Percentiles rank a stretch among this genome's conserved stretches.
phyloP scores from a whole-genome alignment of 2,329 filamentous ascomycete genomes.

The Rachicladosporium sp. region DNA sequence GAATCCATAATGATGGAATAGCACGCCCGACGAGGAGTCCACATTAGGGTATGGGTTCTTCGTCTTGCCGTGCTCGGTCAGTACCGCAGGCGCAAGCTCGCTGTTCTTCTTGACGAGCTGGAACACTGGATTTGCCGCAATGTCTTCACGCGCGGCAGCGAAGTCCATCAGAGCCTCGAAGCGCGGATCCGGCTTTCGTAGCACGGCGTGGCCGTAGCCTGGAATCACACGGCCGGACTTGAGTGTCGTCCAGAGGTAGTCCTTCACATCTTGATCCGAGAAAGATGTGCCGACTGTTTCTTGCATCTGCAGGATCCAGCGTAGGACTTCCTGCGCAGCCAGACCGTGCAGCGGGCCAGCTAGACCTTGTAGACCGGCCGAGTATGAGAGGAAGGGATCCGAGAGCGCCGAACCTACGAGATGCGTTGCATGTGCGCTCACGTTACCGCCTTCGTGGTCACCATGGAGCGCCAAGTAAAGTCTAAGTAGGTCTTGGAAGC shows the following conservation, averaged over 20 bases:
- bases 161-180: conserved; percentile 97
- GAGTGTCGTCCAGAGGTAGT: conserved; percentile 86
- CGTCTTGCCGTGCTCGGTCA: conserved; percentile 82
- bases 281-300: conserved; percentile 67
- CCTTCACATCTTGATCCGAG: conserved; percentile 67
- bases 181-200: conserved; percentile 91
- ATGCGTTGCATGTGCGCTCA: conserved; percentile 90
- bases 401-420: conserved; percentile 88
- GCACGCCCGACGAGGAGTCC: conserved; percentile 80
- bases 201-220: conserved; percentile 88
- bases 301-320: conserved; percentile 96
- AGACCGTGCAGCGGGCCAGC: conserved; percentile 89
- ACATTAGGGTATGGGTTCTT: conserved; percentile 75
- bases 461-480: conserved; percentile 93
- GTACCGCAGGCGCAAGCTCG: conserved; percentile 76
- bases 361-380: conserved; percentile 85
- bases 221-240: conserved; percentile 91
- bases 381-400: conserved; percentile 92
- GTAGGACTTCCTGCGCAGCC: conserved; percentile 90
- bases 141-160: conserved; percentile 70
- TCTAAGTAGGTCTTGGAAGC: conserved; percentile 88
- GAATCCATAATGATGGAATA: conserved; percentile 98
- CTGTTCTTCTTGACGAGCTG: conserved; percentile 88
- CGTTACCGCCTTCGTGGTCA: conserved; percentile 96
- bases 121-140: conserved; percentile 80